These are phyloP conservation scores for Aureobasidium sp. DNA, from an alignment of 2,329 filamentous ascomycete genomes.

Conservation along the genomic window DNA sequence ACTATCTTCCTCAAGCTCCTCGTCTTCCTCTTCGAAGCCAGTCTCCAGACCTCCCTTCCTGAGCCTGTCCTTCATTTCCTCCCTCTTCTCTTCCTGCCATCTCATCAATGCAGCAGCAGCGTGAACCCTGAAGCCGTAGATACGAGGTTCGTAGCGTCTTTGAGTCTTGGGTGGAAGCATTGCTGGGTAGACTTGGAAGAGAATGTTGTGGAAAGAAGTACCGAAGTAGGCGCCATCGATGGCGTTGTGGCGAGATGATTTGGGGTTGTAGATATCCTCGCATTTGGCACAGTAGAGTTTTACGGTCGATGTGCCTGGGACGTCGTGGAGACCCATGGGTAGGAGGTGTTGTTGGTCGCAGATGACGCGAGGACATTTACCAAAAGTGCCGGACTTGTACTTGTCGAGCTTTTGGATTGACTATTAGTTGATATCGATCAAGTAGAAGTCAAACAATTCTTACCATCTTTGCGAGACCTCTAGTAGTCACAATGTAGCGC, in stretches of 20 bases:
- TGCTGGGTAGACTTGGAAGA: constrained; percentile 95
- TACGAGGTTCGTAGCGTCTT: constrained; percentile 77
- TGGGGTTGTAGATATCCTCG: constrained; percentile 98
- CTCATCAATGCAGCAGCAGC: constrained; percentile 76
- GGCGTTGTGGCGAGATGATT: constrained; percentile 86
- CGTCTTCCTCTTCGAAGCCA: constrained; percentile 65
- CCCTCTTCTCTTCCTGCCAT: constrained; percentile 78
- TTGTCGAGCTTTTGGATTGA: constrained; percentile 68
- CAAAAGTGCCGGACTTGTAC: constrained; percentile 97
- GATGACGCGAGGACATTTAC: constrained; percentile 93
- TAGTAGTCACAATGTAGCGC: constrained; percentile 90
- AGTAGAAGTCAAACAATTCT: constrained; percentile 20
- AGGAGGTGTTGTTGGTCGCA: constrained; percentile 89
- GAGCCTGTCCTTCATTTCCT: constrained; percentile 73
- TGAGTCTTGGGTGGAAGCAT: constrained; percentile 79
- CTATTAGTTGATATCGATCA: not conserved
- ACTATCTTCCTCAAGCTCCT: constrained; percentile 51
- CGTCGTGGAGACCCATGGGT: constrained; percentile 88
- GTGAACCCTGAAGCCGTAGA: constrained; percentile 95
- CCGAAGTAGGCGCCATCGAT: constrained; percentile 99
- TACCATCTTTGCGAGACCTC: constrained; percentile 95
- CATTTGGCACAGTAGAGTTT: constrained; percentile 97
- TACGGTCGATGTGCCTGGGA: constrained; percentile 78
- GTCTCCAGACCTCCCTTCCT: constrained; percentile 61
- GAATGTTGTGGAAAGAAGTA: constrained; percentile 96